phyloP scores from a whole-genome alignment of 495 filamentous ascomycete species.

The Trichoderma gamsii region DNA sequence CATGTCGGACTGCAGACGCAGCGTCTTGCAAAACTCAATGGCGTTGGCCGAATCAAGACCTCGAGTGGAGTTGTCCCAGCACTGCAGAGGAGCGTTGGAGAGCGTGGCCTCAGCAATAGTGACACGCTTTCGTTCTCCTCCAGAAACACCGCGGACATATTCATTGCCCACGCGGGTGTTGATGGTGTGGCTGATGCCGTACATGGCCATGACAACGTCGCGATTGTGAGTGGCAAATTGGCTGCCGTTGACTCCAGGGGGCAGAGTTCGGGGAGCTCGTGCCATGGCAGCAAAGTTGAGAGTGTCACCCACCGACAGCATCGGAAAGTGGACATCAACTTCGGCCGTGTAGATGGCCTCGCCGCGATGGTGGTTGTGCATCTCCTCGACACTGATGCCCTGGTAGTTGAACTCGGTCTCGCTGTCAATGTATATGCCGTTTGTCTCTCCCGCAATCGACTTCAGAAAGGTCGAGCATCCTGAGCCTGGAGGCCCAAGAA shows the following conservation, averaged over 20 bases:
- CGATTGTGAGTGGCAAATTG: constrained; percentile 45
- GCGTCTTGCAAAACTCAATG: constrained; percentile 39
- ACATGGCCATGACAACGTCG: constrained; percentile 48
- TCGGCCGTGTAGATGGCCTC: constrained; percentile 57
- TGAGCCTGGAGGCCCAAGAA: constrained; percentile 65
- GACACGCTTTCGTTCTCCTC: constrained; percentile 53
- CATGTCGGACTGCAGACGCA: constrained; percentile 50
- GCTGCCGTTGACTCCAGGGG: constrained; percentile 33
- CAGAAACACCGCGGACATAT: constrained; percentile 64
- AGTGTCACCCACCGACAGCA: constrained; percentile 56
- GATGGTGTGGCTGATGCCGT: constrained; percentile 71
- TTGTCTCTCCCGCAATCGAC: constrained; percentile 59
- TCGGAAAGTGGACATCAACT: constrained; percentile 56
- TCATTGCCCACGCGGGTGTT: constrained; percentile 77
- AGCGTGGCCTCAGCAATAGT: constrained; percentile 41
- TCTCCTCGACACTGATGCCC: constrained; percentile 30
- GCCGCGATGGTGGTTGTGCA: constrained; percentile 49
- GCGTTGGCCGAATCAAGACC: constrained; percentile 46
- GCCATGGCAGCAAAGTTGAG: constrained; percentile 52
- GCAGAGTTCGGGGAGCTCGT: constrained; percentile 41
- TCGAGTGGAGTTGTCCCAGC: constrained; percentile 49
- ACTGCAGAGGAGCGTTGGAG: constrained; percentile 30
- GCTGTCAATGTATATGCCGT: constrained; percentile 35
- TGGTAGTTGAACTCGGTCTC: constrained; percentile 43
- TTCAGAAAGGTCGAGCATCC: constrained; percentile 69